Base-by-base conservation (phyloP, 169 alveolate species). In the Eimeria nieschulzi region DNA sequence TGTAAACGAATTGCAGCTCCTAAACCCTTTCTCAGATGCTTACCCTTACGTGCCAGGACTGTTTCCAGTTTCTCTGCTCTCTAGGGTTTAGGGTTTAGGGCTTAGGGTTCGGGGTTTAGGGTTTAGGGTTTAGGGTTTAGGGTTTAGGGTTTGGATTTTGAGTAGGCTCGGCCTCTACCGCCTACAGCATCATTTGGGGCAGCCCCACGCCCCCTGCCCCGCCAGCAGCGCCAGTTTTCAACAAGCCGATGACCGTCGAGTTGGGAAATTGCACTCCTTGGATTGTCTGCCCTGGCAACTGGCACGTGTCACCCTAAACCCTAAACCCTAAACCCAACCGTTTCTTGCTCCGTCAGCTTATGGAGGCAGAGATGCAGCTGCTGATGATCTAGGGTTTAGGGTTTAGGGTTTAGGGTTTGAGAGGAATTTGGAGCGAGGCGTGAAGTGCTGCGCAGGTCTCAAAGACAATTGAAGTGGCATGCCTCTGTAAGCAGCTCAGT, bases 231-330 rank as follows among this genome's bases (percentile, higher is more conserved):
- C 93, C 93, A 5, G 23, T 64, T 6, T 46, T 91, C 13, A 26
- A 71, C 13, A 91, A 91, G 63, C 76, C 66, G 10, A 79, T 78
- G 75, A 79, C 71, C 5, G 76, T 55, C n/a, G 94, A 91, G 54
- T 79, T 80, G 15, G 94, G 94, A 15, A 55, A 61, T 64, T 78
- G 90, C 61, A 91, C 90, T 1, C 94, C 94, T 15, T 91, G 94
- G 94, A 80, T 91, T 2, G 61, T 91, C 78, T 61, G 86, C 33
- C 94, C 94, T 6, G 90, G 91, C 25, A 83, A 91, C 21, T 91
- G 94, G 94, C 70, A 23, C 63, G 85, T 53, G 5, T 5, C 68
- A 59, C 68, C 15, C 68, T 59, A 19, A 59, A 33, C 46, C 46
- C 46, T 33, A 33, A 33, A 33, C 46, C 46, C 46, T 33, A 33